A percentile compares a stretch with the other conserved stretches of the same genome.
Evolutionary conservation across 1,139 yeast genomes (phyloP).

Genomic region (Geotrichum fermentans): DNA sequence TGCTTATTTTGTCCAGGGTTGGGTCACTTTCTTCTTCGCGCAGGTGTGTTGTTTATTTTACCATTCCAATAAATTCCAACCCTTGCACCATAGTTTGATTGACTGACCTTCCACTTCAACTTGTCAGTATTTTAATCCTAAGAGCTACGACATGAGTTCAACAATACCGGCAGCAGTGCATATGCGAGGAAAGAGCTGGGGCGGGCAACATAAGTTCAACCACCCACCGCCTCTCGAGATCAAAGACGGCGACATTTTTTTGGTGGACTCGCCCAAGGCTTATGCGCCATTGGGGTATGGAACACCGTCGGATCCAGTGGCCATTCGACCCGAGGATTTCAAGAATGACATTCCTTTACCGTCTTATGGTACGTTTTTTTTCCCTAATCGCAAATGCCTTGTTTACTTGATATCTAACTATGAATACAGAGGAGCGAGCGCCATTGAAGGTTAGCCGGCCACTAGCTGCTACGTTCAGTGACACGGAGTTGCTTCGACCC

Average conservation of each 20-base stretch:
- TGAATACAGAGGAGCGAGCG: conserved; percentile 22
- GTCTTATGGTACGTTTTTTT: conserved; percentile 25
- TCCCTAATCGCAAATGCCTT: not conserved
- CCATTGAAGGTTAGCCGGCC: conserved; percentile 27
- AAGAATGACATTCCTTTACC: conserved; percentile 30
- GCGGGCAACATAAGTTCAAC: conserved; percentile 6
- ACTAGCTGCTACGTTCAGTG: conserved; percentile 32
- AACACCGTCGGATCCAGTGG: conserved; percentile 25
- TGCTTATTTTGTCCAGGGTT: too few relatives aligned
- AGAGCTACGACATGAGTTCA: too few relatives aligned
- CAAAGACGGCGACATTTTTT: conserved; percentile 28
- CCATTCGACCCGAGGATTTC: conserved; percentile 28
- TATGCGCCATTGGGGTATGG: conserved; percentile 34
- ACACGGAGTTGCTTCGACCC: conserved; percentile 31
- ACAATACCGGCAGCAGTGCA: not conserved
- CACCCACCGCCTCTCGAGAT: not conserved
- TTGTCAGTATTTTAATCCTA: too few relatives aligned
- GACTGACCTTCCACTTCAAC: too few relatives aligned
- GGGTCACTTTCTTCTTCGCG: too few relatives aligned
- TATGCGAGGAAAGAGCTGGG: conserved; percentile 1
- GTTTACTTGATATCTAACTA: not conserved
- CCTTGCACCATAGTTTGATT: too few relatives aligned
- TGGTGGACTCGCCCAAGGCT: conserved; percentile 32
- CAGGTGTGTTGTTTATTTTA: too few relatives aligned
- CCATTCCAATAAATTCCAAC: too few relatives aligned